Evolutionary conservation across 2,329 filamentous ascomycete genomes (phyloP).

Genomic region (Botrytis porri): DNA sequence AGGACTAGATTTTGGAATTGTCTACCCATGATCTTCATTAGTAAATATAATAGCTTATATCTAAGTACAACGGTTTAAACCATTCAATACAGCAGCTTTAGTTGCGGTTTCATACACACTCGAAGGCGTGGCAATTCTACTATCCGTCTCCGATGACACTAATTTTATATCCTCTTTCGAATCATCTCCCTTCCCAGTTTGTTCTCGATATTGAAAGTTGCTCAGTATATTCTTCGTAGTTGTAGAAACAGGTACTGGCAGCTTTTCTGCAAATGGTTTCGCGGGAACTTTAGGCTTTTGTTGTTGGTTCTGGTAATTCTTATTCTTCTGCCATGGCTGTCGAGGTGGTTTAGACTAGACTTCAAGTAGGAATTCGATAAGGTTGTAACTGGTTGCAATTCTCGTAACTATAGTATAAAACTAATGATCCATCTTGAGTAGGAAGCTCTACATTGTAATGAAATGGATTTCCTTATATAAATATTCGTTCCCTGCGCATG

Average conservation of each 20-base stretch:
- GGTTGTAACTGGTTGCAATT: no score
- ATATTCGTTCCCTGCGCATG: no score
- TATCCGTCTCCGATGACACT: conserved; percentile 26
- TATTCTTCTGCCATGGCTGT: conserved; percentile 36
- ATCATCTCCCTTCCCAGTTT: conserved; percentile 28
- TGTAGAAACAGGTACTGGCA: conserved; percentile 44
- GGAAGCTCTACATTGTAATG: no score
- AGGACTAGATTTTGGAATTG: no score
- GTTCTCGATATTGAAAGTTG: conserved; percentile 50
- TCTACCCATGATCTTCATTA: no score
- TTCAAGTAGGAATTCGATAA: no score
- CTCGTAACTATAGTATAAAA: no score
- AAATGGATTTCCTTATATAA: no score
- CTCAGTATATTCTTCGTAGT: conserved; percentile 60
- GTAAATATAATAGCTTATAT: no score
- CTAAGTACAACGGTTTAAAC: no score
- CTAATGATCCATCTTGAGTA: no score
- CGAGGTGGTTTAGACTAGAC: conserved; percentile 10
- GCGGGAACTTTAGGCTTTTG: conserved; percentile 23
- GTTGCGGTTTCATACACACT: neutral
- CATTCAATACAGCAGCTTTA: no score
- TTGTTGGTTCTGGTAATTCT: conserved; percentile 31
- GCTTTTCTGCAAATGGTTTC: conserved; percentile 34
- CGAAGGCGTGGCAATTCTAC: conserved; percentile 29
- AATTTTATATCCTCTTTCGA: conserved; percentile 29